Base-by-base conservation (phyloP, 1,284 basidiomycete genomes). In the Golubevia sp. region DNA sequence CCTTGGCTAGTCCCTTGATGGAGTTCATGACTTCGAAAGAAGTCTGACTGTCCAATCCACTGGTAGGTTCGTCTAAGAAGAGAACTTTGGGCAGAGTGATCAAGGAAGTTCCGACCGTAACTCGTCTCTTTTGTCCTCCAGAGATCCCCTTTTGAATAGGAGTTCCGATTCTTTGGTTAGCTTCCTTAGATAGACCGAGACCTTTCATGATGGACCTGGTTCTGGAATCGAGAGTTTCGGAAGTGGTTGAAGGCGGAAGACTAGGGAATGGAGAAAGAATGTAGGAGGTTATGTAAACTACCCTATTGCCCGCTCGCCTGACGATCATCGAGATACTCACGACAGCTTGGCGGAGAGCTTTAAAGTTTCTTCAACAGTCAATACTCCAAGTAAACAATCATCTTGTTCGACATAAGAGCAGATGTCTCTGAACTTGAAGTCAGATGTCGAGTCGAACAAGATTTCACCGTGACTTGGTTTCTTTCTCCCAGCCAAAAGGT, bases 351-450 rank as follows among this genome's bases (percentile, higher is more conserved):
- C 77, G 0, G 84, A 76, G 57, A 79, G 85, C 13, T 62, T 58
- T 51, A 85, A 59, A 1, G 84, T 85, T 61, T 86, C 85, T 1
- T 77, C 62, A 1, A 84, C 85, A 0, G 85, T 85, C 2, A 86
- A 69, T 1, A 83, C 83, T 34, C 85, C 85, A 21, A 84, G 69
- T 1, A 86, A 66, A 3, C 81, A 71, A 61, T 86, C 85, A 15
- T 83, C 72, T 63, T 86, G 85, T 64, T 85, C 85, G 49, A 86
- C 85, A 50, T 83, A 86, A 8, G 79, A 75, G 2, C 68, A 62
- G 30, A 72, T 26, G 27, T 27, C 49, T 8, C 56, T 55, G 25
- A 70, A 66, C 55, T 70, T 56, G 8, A 38, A 20, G 55, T 1
- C 50, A 18, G 13, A 61, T 59, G 51, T 61, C 56, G 20, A 62